Evolutionary conservation across 345 rosid species (phyloP).

Genomic region (Tarenaya hassleriana): DNA sequence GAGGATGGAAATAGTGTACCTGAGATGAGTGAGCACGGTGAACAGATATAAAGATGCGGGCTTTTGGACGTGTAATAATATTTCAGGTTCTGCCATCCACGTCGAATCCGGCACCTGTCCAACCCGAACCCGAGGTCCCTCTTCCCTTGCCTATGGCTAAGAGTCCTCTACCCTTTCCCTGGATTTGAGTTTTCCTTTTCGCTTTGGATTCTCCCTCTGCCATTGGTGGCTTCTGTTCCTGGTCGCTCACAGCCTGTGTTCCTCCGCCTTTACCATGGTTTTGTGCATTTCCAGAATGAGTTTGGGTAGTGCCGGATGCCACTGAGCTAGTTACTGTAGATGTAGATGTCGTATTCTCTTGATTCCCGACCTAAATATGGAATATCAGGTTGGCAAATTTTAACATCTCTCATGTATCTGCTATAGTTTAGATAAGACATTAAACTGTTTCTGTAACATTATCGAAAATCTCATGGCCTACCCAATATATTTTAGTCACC

Average conservation of each 20-base stretch:
- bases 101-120: conserved; percentile 76
- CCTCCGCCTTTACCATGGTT: conserved; percentile 31
- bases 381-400: conserved; percentile 23
- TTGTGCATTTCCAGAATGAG: conserved; percentile 25
- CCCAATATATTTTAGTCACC: not conserved
- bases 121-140: conserved; percentile 51
- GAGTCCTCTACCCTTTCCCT: conserved; percentile 60
- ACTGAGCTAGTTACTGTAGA: conserved; percentile 33
- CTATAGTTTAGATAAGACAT: conserved; percentile 6
- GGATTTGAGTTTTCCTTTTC: conserved; percentile 50
- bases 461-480: not conserved
- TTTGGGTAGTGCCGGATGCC: conserved; percentile 26
- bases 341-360: conserved; percentile 26
- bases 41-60: too few relatives aligned
- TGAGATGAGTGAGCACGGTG: not conserved
- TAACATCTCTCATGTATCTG: conserved; percentile 18
- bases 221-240: conserved; percentile 34
- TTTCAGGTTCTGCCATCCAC: conserved; percentile 52
- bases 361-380: conserved; percentile 40
- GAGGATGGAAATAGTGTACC: conserved; percentile 3
- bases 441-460: not conserved
- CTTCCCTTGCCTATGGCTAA: conserved; percentile 52
- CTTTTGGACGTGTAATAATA: conserved; percentile 16
- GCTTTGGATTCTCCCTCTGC: conserved; percentile 50
- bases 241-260: conserved; percentile 23